Evolutionary conservation across 2,329 filamentous ascomycete species (phyloP), one percentile per base, ranked within the genome.

Genomic region (Pseudonectria foliicola): DNA sequence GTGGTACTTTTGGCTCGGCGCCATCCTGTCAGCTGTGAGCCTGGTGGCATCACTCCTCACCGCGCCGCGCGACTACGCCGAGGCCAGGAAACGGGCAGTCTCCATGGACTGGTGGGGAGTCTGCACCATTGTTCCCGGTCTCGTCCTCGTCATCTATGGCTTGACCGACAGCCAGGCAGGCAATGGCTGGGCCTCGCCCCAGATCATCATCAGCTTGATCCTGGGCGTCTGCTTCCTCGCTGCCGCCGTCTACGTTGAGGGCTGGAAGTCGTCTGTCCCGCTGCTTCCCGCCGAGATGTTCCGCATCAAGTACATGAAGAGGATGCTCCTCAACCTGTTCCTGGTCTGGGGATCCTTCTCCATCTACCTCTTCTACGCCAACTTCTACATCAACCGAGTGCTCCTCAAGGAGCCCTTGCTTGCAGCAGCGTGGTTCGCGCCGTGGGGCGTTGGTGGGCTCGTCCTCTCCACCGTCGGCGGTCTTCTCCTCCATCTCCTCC

Each of bases 1-100:
- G 4, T 82, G 76, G 74, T 85, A 80, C 53, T 85, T 84, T 53
- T 85, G 71, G 62, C 70, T 84, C 34, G 79, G 79, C 1, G 48
- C 51, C 36, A 58, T 62, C 13, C 44, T 63, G 27, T 41, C 57
- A 7, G 65, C 68, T 1, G n/a, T 80, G n/a, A 53, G 73, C 7
- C 70, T 67, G 2, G 63, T 71, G 30, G 72, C 71, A 33, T 57
- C 61, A 1, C 43, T 61, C 14, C 34, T 64, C 29, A 56, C 56
- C 5, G 53, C 62, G 13, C 63, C 63, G 2, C 52, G 49, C 7
- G 61, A 65, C 40, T 56, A 53, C 41, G 35, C 46, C 37, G 28
- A 60, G 50, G 42, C 57, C 44, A 54, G 52, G 30, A 45, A 47
- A 16, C 42, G 45, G 27, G 40, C 38, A 2, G 49, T 53, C 34